Evolutionary conservation across 2,329 filamentous ascomycete genomes (phyloP), one percentile per base, ranked within the genome.

Genomic region (Aspergillus costaricaensis): DNA sequence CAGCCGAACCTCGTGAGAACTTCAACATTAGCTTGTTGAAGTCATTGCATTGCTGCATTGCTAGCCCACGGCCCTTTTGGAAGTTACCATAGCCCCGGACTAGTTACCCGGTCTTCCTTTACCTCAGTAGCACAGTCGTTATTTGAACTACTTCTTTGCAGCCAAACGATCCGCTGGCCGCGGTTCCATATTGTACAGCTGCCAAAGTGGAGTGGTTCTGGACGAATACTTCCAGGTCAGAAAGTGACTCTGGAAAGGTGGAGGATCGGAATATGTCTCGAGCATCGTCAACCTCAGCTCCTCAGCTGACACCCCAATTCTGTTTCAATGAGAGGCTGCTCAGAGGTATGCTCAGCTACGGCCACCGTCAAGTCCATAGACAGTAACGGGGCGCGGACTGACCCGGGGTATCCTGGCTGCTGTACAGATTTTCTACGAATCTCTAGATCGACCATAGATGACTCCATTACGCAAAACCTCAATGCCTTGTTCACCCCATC

Each of bases 391-490:
- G 44, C 30, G 50, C 57, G 32, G n/a, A 44, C 58, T 62, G 14
- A 61, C 68, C 17, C 30, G 30, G 30, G 17, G 27, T 55, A 48
- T 58, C 53, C 48, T 60, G 64, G 19, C 14, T 9, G 9, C 19
- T 39, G 10, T 19, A 43, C 71, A 96, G 95, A 96, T 75, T 99
- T 99, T 75, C 85, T 99, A 21, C 90, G 92, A 41, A 77, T 95
- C 66, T 97, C 94, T 9, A 88, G 95, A 65, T 83, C 86, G 55
- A 86, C 90, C 51, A 89, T 97, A 71, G 95, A 99, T 78, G 95
- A 99, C 77, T 92, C 91, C 48, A 98, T 99, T 72, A 87, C 88
- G 0, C 93, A 96, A 72, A 94, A 96, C 70, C 86, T 99, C 62
- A 98, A 98, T 80, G 91, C 92, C 1, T 85, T 98, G 39, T 80